Base-by-base conservation (phyloP, 176 grass and related monocot genomes). In the Bonia amplexicaulis region DNA sequence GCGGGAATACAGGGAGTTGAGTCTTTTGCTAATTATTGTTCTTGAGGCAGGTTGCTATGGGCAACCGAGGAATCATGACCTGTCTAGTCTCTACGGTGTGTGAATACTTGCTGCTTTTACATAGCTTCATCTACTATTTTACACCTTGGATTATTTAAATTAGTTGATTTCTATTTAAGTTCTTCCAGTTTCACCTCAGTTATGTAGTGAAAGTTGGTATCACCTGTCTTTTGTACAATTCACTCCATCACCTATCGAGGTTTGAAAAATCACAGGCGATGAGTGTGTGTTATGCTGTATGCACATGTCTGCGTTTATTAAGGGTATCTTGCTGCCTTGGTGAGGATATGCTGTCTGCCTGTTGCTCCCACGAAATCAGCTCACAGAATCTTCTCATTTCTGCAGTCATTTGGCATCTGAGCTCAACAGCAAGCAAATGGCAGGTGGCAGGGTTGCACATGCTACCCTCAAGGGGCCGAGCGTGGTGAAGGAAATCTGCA, bases 401-500 rank as follows among this genome's bases (percentile, higher is more conserved):
- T 86, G 62, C 58, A 89, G 83, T 73, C 83, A 51, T 68, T 87
- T 67, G 47, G n/a, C 80, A 73, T 88, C 85, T 74, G 82, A 90
- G 74, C 51, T 77, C 73, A 82, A 85, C 82, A 82, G 13, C 81
- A 83, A 82, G 73, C 71, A 81, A 71, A 92, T 92, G 90, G 90
- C 90, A 78, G 90, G 85, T 78, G 82, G 86, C 72, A 92, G 90
- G 45, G 78, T 92, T 79, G 90, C 90, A 73, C 90, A 92, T 92
- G 90, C 73, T 48, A 86, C 90, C 78, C 90, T 92, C 79, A 92
- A 88, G 79, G 90, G 90, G 5, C 93, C 93, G 0, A 95, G 88
- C 16, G 79, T 95, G 49, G 70, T 95, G 63, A 92, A 88, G 86
- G 93, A 92, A 79, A 95, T 92, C 37, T 78, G 79, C 88, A 92